Evolutionary conservation across 805 yeast genomes (phyloP), one percentile per base, ranked within the genome.

Genomic region (Saccharomycopsis schoenii): DNA sequence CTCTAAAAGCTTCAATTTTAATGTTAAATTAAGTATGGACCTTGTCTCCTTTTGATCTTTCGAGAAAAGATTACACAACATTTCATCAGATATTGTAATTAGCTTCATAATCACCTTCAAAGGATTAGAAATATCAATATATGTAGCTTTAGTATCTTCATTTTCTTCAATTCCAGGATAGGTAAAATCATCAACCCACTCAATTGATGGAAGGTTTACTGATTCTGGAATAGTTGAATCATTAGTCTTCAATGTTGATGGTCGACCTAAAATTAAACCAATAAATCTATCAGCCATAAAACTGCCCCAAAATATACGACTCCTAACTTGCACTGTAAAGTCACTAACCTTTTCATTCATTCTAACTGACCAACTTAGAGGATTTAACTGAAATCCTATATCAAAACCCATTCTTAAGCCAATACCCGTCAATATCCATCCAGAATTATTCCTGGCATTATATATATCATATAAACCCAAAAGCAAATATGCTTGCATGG

Each of bases 371-470:
- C 86, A 83, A 17, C 78, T 81, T 62, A 80, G 73, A 1, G 87
- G 87, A 63, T 82, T 79, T 59, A 83, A 70, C 66, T 84, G 86
- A 66, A 83, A 83, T 1, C 88, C 88, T 66, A 84, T 72, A 67
- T 83, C 85, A 65, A 79, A 80, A 1, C 89, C 89, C 76, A 84
- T 83, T 59, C 88, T 71, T 65, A 83, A 77, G 11, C 85, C 88
- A 57, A 79, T 75, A 2, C 88, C 89, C 2, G 81, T 76, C 42
- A 83, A 74, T 77, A 83, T 78, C 88, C 88, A 84, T 5, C 85
- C 84, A 56, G 80, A 75, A 36, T 83, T 79, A 66, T 80, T 82
- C 59, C 77, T 71, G 1, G 87, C 86, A 65, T 78, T 79, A 61
- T 85, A 83, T 42, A 84, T 77, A 67, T 83, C 88, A 68, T 83